phyloP scores from a whole-genome alignment of 1,284 basidiomycete genomes.

The Rhodotorula sp. region DNA sequence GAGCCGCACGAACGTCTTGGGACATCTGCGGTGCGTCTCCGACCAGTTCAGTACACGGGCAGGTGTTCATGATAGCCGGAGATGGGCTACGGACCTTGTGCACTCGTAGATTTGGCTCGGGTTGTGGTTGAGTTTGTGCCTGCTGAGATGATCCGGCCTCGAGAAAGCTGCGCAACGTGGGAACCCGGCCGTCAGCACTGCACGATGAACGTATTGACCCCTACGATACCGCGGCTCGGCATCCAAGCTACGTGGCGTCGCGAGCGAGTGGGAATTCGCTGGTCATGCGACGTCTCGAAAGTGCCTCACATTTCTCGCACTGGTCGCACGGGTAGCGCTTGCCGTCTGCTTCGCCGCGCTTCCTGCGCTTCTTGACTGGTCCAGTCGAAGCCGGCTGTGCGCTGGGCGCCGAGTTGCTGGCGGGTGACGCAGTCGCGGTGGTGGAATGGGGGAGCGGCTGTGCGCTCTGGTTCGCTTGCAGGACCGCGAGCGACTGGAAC shows the following conservation, averaged over 20 bases:
- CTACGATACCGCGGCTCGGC: too few relatives aligned
- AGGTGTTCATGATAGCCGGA: too few relatives aligned
- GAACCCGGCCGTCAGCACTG: not conserved
- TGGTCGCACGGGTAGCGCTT: constrained; percentile 32
- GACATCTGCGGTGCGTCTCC: constrained; percentile 19
- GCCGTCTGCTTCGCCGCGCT: constrained; percentile 19
- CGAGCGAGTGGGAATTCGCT: not conserved
- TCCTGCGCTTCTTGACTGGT: constrained; percentile 25
- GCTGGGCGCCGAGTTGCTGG: not conserved
- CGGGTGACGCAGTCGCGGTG: not conserved
- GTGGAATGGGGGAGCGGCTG: not conserved
- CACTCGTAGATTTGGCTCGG: constrained; percentile 34
- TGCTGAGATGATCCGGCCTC: constrained; percentile 36
- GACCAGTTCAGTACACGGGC: not conserved
- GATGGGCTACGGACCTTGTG: constrained; percentile 14
- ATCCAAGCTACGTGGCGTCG: too few relatives aligned
- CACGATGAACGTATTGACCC: too few relatives aligned
- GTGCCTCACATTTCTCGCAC: constrained; percentile 24
- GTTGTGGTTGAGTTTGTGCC: constrained; percentile 41
- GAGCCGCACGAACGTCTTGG: constrained; percentile 38
- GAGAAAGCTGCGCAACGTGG: constrained; percentile 35
- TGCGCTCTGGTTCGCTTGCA: not conserved
- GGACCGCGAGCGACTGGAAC: constrained; percentile 4
- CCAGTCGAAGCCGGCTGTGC: not conserved
- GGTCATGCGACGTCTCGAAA: not conserved